Evolutionary conservation across 1,284 basidiomycete genomes (phyloP).

Genomic region (Fomitopsis betulina): DNA sequence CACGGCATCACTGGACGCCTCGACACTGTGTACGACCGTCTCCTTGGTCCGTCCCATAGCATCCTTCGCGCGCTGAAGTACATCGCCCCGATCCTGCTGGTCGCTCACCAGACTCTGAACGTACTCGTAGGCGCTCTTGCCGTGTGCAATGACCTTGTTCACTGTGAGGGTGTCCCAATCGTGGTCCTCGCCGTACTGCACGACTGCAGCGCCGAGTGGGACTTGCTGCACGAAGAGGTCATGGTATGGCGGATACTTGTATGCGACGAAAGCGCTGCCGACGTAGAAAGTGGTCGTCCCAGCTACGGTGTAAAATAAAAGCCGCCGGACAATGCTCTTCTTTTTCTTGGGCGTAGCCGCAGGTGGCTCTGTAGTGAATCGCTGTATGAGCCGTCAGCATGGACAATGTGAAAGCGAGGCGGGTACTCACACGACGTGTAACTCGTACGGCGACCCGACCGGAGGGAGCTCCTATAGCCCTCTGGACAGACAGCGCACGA

Average conservation of each 20-base stretch:
- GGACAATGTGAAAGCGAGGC: slow-evolving; percentile 5
- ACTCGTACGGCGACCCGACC: slow-evolving; percentile 43
- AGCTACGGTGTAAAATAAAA: slow-evolving; percentile 58
- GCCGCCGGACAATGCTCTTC: slow-evolving; percentile 44
- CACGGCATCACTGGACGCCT: slow-evolving; percentile 31
- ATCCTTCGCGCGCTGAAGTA: slow-evolving; percentile 34
- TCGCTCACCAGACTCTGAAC: slow-evolving; percentile 35
- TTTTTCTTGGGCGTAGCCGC: slow-evolving; percentile 45
- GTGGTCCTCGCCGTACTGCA: slow-evolving; percentile 77
- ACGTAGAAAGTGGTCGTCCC: slow-evolving; percentile 76
- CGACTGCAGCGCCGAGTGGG: slow-evolving; percentile 70
- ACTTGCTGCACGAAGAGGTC: slow-evolving; percentile 80
- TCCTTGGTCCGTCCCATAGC: slow-evolving; percentile 36
- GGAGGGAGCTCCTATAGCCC: slow-evolving; percentile 42
- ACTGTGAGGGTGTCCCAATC: slow-evolving; percentile 73
- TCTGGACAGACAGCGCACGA: slow-evolving; percentile 51
- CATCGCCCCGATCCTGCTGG: slow-evolving; percentile 16
- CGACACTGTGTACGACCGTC: slow-evolving; percentile 1
- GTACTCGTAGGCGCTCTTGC: slow-evolving; percentile 46
- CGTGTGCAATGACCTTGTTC: slow-evolving; percentile 52
- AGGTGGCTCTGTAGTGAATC: slow-evolving; percentile 48
- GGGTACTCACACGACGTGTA: slow-evolving; percentile 47
- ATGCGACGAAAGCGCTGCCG: slow-evolving; percentile 71
- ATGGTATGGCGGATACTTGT: slow-evolving; percentile 70
- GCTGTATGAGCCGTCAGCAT: slow-evolving; percentile 32